Evolutionary conservation across 257 asterid species (phyloP), one percentile per base, ranked within the genome.

Genomic region (Nicotiana knightiana): DNA sequence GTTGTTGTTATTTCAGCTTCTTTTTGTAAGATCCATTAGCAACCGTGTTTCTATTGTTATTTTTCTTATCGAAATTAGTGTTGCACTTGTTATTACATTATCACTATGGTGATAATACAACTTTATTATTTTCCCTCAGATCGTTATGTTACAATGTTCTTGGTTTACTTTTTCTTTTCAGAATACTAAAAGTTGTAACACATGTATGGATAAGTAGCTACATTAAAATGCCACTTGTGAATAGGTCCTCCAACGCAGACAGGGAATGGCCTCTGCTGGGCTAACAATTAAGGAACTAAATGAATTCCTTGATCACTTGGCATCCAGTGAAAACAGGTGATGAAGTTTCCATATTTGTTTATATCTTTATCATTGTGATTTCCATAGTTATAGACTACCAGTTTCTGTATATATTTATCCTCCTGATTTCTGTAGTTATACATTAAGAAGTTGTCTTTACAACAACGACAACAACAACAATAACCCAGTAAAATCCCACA

Each of bases 171-270:
- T 61, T 21, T 17, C 67, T 28, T 58, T 73, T 10, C 35, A 33
- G 58, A 66, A 16, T 24, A 9, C 24, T 6, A 53, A 48, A 46
- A 43, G 32, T 64, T 79, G 35, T 83, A 7, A 18, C 81, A 11
- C 13, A 61, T 35, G 26, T 62, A 73, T 83, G 9, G 37, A 53
- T 83, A 57, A 5, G 18, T 85, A 18, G 58, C n/a, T n/a, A 51
- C 64, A 58, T 24, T 46, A 13, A 35, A 37, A 43, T 71, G 26
- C 35, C 51, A 51, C 65, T 79, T 62, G 77, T 81, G 77, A 67
- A 57, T 89, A 94, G 98, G 96, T 96, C 67, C 88, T 96, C 58
- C 94, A 93, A 77, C 81, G 90, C 79, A 90, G 99, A 89, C 99
- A 92, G 83, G 97, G 95, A 81, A 87, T 90, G 90, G 78, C 92